These are phyloP conservation scores for Podaxis carcinomalis DNA, from an alignment of 768 basidiomycete species.

Conservation along the genomic window DNA sequence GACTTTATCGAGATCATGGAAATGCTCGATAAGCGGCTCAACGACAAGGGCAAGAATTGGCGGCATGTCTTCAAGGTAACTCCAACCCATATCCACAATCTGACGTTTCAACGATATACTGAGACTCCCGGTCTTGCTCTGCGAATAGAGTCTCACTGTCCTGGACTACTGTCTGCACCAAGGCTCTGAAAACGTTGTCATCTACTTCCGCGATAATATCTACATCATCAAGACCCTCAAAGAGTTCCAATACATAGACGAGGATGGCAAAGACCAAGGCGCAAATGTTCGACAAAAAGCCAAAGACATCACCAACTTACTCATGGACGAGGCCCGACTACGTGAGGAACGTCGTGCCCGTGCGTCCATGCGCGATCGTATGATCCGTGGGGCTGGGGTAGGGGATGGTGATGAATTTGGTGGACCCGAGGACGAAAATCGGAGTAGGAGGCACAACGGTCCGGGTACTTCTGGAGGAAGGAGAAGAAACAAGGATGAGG, in stretches of 20 bases:
- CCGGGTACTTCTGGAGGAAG: conserved; percentile 19
- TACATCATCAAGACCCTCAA: conserved; percentile 99
- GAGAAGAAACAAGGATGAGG: conserved; percentile 57
- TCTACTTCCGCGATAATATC: conserved; percentile 96
- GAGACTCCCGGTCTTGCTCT: not conserved
- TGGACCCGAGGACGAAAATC: conserved; percentile 41
- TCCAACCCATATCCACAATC: not conserved
- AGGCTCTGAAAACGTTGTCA: conserved; percentile 96
- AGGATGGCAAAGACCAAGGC: conserved; percentile 94
- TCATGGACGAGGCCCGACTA: conserved; percentile 81
- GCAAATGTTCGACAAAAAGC: conserved; percentile 98
- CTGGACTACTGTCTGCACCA: conserved; percentile 95
- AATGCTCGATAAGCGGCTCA: conserved; percentile 97
- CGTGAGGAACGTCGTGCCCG: conserved; percentile 80
- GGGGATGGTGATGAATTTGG: conserved; percentile 24
- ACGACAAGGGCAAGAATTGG: conserved; percentile 99
- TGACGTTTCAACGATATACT: conserved; percentile 5
- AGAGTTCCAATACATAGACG: conserved; percentile 96
- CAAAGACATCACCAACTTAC: conserved; percentile 94
- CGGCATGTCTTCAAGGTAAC: conserved; percentile 95
- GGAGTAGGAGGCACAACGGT: conserved; percentile 24
- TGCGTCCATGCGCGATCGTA: conserved; percentile 92
- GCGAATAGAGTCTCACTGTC: conserved; percentile 73
- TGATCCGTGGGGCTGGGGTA: conserved; percentile 61
- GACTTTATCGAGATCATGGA: conserved; percentile 99